Percentiles rank a stretch among this genome's conserved stretches.
Evolutionary conservation across 495 filamentous ascomycete genomes (phyloP).

Genomic region (Zalerion maritima): DNA sequence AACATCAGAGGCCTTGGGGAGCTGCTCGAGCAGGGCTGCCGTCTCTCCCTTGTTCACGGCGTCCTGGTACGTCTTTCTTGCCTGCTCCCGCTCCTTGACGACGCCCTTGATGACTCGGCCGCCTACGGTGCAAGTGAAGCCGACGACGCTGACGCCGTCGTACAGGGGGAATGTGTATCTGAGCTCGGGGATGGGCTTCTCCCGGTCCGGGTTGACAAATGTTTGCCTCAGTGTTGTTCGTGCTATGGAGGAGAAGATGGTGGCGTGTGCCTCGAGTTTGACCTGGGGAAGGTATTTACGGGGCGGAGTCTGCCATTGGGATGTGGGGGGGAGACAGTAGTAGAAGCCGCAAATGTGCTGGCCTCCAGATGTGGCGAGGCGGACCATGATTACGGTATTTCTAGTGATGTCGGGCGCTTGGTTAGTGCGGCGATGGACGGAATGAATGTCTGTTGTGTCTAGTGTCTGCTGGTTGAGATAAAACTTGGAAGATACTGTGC

Average conservation of each 20-base stretch:
- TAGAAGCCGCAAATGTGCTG: constrained; percentile 12
- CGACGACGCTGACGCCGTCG: constrained; percentile 49
- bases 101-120: constrained; percentile 36
- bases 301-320: not conserved
- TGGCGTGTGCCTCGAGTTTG: constrained; percentile 32
- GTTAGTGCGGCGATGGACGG: no score
- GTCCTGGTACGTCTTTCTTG: constrained; percentile 35
- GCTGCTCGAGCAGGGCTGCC: constrained; percentile 48
- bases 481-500: no score
- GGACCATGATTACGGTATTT: no score
- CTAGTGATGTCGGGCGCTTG: no score
- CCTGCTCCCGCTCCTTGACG: constrained; percentile 46
- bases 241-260: constrained; percentile 39
- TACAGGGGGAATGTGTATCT: constrained; percentile 55
- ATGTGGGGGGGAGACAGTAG: constrained; percentile 5
- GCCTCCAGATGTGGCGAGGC: no score
- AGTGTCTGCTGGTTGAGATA: no score
- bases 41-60: constrained; percentile 42
- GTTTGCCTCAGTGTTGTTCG: constrained; percentile 46
- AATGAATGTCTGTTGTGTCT: no score
- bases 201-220: constrained; percentile 36
- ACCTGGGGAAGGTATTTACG: constrained; percentile 39
- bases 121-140: constrained; percentile 42
- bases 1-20: constrained; percentile 40
- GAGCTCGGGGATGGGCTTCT: constrained; percentile 32